Evolutionary conservation across 2,329 filamentous ascomycete genomes (phyloP).

Genomic region (Metarhizium brunneum): DNA sequence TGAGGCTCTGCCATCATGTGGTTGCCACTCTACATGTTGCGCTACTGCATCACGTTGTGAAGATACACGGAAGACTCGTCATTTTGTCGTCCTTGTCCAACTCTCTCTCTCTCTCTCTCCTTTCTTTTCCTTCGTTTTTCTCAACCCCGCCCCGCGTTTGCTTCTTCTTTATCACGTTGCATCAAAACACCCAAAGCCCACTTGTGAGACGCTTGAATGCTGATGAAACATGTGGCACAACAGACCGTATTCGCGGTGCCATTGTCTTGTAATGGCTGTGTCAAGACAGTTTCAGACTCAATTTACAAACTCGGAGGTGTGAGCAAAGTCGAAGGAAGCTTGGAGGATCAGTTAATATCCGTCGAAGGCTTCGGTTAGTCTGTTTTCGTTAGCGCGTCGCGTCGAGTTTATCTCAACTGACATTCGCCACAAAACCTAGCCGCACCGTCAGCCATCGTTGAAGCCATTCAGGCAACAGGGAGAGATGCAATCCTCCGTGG

Average conservation of each 20-base stretch:
- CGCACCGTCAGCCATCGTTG: constrained; percentile 80
- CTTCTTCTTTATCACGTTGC: background rate
- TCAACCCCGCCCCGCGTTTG: no score
- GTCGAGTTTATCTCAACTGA: background rate
- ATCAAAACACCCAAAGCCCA: constrained; percentile 9
- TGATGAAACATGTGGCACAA: constrained; percentile 26
- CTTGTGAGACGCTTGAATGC: constrained; percentile 4
- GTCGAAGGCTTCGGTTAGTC: constrained; percentile 69
- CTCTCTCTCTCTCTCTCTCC: background rate
- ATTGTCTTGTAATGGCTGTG: constrained; percentile 81
- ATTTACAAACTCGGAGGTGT: constrained; percentile 72
- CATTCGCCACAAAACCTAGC: constrained; percentile 33
- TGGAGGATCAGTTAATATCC: constrained; percentile 74
- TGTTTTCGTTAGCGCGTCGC: background rate
- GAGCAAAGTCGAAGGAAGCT: constrained; percentile 69
- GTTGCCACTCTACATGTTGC: background rate
- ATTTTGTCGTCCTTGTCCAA: background rate
- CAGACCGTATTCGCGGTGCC: constrained; percentile 93
- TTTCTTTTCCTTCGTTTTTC: background rate
- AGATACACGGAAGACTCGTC: background rate
- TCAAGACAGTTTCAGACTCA: constrained; percentile 75
- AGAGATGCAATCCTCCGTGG: constrained; percentile 91
- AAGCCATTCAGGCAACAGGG: constrained; percentile 80
- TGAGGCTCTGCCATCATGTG: constrained; percentile 4
- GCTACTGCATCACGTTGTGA: constrained; percentile 4